These are phyloP conservation scores for Blepharisma japonicum DNA, from an alignment of 73 alveolate species.

Conservation along the genomic window DNA sequence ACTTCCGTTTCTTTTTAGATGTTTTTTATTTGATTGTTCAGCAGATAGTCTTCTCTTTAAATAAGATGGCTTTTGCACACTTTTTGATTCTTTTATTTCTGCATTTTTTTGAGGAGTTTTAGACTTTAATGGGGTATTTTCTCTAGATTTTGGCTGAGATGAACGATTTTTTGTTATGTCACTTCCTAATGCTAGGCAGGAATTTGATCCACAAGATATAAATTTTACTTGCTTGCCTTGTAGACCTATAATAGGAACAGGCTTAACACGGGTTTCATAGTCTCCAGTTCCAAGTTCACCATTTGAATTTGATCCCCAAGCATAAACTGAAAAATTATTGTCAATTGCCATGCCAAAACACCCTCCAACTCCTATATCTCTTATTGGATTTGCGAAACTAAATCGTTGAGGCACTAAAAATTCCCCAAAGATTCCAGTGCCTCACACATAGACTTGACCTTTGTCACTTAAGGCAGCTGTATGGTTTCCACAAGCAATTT, in stretches of 20 bases:
- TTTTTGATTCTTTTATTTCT: too few species aligned
- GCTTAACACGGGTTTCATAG: conserved; percentile 35
- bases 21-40: too few species aligned
- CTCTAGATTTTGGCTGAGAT: too few species aligned
- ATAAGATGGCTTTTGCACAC: too few species aligned
- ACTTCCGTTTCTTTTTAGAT: too few species aligned
- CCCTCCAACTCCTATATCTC: conserved; percentile 48
- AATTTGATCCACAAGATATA: conserved; percentile 39
- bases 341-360: conserved; percentile 41
- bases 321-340: conserved; percentile 32
- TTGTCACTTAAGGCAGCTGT: conserved; percentile 57
- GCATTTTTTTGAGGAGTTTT: too few species aligned
- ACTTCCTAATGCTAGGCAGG: conserved; percentile 33
- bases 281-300: conserved; percentile 65
- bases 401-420: conserved; percentile 38
- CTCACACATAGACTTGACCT: conserved; percentile 60
- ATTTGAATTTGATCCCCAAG: conserved; percentile 62
- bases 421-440: conserved; percentile 67
- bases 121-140: too few species aligned
- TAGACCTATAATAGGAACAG: conserved; percentile 38
- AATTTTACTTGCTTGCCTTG: conserved; percentile 36
- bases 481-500: conserved; percentile 62
- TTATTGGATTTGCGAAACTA: not conserved
- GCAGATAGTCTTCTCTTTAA: too few species aligned
- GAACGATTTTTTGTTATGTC: not conserved